phyloP scores from a whole-genome alignment of 805 yeast genomes.

The Saturnispora bothae region DNA sequence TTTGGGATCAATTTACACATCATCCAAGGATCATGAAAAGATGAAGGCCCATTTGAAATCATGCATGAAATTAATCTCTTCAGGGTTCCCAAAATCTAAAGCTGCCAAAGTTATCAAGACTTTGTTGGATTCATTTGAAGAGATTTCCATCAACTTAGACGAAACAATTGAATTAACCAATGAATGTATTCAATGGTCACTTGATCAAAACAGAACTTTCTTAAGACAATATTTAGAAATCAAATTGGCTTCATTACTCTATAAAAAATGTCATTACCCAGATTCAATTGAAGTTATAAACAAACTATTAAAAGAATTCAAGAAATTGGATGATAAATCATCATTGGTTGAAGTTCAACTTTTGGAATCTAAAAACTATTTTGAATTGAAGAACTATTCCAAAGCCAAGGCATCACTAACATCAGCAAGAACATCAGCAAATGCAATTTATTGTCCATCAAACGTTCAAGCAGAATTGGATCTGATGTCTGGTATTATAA shows the following conservation, averaged over 20 bases:
- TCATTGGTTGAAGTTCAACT: conserved; percentile 92
- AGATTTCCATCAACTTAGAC: conserved; percentile 44
- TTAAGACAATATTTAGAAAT: conserved; percentile 81
- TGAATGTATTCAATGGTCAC: conserved; percentile 82
- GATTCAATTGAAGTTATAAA: conserved; percentile 66
- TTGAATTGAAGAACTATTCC: conserved; percentile 81
- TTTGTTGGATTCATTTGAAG: conserved; percentile 68
- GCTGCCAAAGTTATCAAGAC: conserved; percentile 83
- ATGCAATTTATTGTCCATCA: conserved; percentile 92
- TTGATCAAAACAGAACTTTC: conserved; percentile 72
- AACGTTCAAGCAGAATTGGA: conserved; percentile 88
- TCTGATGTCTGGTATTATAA: conserved; percentile 87
- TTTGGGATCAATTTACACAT: conserved; percentile 62
- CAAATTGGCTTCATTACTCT: conserved; percentile 68
- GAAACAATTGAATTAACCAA: conserved; percentile 63
- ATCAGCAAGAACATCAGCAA: conserved; percentile 95
- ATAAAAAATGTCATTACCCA: conserved; percentile 50
- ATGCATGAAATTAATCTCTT: conserved; percentile 53
- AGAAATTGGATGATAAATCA: conserved; percentile 89
- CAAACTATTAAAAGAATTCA: conserved; percentile 69
- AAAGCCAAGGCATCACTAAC: conserved; percentile 89
- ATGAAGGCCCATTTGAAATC: conserved; percentile 53
- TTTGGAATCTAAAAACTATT: conserved; percentile 81
- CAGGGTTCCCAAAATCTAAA: conserved; percentile 79
- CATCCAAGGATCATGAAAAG: conserved; percentile 35